A percentile compares a stretch with the other conserved stretches of the same genome.
phyloP scores from a whole-genome alignment of 139 green algal species.

The Chlamydomonas urium region DNA sequence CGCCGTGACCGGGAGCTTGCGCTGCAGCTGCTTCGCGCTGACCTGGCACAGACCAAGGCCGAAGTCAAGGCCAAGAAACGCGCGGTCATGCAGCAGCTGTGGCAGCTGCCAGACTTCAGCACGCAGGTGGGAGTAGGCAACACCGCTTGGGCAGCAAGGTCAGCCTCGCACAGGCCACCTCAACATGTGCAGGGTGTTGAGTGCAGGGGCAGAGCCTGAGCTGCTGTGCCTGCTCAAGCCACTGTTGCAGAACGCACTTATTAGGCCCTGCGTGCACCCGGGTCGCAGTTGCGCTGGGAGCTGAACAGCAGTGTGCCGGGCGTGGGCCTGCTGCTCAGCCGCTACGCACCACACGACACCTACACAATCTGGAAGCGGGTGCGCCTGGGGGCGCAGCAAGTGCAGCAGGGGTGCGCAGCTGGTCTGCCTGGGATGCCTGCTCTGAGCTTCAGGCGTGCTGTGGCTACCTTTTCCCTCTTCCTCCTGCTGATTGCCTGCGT shows the following conservation, averaged over 20 bases:
- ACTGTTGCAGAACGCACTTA: too few relatives aligned
- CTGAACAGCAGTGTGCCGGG: conserved; percentile 58
- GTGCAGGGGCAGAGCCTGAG: too few relatives aligned
- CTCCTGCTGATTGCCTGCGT: background rate
- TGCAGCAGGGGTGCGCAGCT: background rate
- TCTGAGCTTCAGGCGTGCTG: too few relatives aligned
- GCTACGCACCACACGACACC: conserved; percentile 73
- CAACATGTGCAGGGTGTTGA: too few relatives aligned
- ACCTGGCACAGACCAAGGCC: background rate
- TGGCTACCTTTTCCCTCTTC: too few relatives aligned
- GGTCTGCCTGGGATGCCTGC: too few relatives aligned
- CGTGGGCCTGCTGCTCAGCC: conserved; percentile 64
- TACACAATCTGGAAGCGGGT: conserved; percentile 67
- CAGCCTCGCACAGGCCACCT: too few relatives aligned
- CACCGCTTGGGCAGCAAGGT: too few relatives aligned
- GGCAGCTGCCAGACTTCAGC: background rate
- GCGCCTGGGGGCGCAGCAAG: background rate
- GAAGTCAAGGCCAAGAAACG: background rate
- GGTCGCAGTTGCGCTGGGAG: conserved; percentile 73
- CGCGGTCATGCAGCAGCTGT: background rate
- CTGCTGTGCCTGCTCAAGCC: too few relatives aligned
- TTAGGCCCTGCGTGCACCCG: too few relatives aligned
- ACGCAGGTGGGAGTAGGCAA: too few relatives aligned
- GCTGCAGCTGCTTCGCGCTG: background rate
- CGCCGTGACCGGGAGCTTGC: background rate